Evolutionary conservation across 495 filamentous ascomycete genomes (phyloP), one percentile per base, ranked within the genome.

Genomic region (Aspergillus panamensis): DNA sequence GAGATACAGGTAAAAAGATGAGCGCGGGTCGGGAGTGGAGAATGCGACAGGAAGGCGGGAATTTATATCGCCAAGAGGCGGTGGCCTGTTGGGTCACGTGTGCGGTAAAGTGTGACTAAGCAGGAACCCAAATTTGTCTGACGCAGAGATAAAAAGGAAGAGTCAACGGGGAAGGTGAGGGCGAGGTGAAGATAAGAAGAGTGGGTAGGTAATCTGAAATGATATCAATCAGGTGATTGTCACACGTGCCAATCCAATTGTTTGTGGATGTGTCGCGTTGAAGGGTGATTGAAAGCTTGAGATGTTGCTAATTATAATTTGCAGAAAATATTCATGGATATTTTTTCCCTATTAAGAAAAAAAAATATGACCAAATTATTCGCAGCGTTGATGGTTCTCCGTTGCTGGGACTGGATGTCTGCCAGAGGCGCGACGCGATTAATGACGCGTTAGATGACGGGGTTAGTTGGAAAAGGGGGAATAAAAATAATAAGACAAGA

Each of bases 1-100:
- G 43, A 60, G 59, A 59, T 62, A 64, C 59, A 64, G 48, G 42
- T 25, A 60, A 57, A 57, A 39, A 47, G 37, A 60, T 56, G 61
- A 64, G 58, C 62, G 62, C 66, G 62, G 67, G 64, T 64, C 62
- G 68, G 60, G 62, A 69, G 73, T 78, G 74, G 73, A 78, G 74
- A 76, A 78, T 77, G 75, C 75, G 73, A 78, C 68, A 69, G 62
- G 63, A 62, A 62, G 60, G 29, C 10, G 62, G 54, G 63, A 66
- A 68, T 77, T 75, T 77, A 79, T 79, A 73, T 61, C 65, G 76
- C 76, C 74, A 77, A 76, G 76, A 71, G 66, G 67, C 67, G 68
- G 67, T 65, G 6, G 48, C 21, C 35, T 35, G 42, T 39, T 7
- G 6, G 25, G 55, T 79, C 74, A 79, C 76, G 76, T 78, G 76